A percentile compares a stretch with the other conserved stretches of the same genome.
These are phyloP conservation scores for Exophiala dermatitidis DNA, from an alignment of 2,329 filamentous ascomycete species.

Conservation along the genomic window DNA sequence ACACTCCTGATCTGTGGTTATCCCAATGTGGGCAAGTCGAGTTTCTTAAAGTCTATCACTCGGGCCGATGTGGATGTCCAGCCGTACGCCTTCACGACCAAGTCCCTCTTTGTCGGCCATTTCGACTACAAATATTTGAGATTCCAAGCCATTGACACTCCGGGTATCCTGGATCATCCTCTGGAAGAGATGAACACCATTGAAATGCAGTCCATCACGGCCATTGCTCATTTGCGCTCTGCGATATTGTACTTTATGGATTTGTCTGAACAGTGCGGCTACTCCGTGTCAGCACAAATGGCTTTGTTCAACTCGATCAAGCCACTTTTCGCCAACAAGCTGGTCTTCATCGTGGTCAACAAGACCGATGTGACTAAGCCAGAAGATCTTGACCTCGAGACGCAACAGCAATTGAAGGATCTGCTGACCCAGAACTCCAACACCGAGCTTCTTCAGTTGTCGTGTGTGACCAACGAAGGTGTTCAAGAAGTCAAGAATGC, in stretches of 20 bases:
- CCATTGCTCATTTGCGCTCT: conserved; percentile 90
- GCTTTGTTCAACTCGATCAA: conserved; percentile 94
- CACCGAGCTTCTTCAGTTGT: conserved; percentile 86
- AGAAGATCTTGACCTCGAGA: conserved; percentile 74
- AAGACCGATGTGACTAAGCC: conserved; percentile 91
- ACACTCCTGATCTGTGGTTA: conserved; percentile 96
- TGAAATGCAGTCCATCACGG: conserved; percentile 97
- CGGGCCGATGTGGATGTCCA: conserved; percentile 94
- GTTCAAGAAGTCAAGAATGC: conserved; percentile 93
- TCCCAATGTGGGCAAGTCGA: conserved; percentile 95
- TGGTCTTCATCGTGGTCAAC: conserved; percentile 95
- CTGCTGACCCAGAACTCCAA: conserved; percentile 73
- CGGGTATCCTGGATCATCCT: conserved; percentile 95
- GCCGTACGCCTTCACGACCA: conserved; percentile 97
- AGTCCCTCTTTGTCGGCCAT: conserved; percentile 93
- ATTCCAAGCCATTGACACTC: conserved; percentile 92
- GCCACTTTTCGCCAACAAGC: conserved; percentile 92
- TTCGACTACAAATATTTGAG: conserved; percentile 93
- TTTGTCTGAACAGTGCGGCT: conserved; percentile 91
- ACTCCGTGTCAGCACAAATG: conserved; percentile 86
- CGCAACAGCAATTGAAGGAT: conserved; percentile 67
- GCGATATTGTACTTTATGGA: conserved; percentile 99
- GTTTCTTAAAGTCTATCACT: conserved; percentile 85
- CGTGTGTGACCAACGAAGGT: conserved; percentile 90
- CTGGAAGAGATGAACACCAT: conserved; percentile 99